Base-by-base conservation (phyloP, 768 basidiomycete species). In the Mycena amicta region DNA sequence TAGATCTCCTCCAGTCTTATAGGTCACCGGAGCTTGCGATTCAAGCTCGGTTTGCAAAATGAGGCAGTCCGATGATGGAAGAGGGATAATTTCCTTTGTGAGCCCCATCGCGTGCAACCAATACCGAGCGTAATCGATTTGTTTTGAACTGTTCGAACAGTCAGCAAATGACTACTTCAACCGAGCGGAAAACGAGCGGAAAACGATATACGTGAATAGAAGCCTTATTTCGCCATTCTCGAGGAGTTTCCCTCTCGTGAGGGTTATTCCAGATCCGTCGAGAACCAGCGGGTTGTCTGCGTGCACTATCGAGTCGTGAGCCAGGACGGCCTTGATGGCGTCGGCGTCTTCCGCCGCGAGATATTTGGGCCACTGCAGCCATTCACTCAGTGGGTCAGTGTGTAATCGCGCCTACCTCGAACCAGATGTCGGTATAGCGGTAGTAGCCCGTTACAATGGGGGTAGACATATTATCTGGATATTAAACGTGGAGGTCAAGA, bases 391-490 rank as follows among this genome's bases (percentile, higher is more conserved):
- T 40, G 50, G 50, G 37, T 22, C 39, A 43, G 39, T 12, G 8
- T 8, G 8, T 8, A 18, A 37, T 3, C n/a, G 29, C 40, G 53
- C 63, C 66, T 63, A 88, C 91, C 88, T 92, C 87, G 56, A 86
- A 93, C 82, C 85, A 88, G 52, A 94, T 87, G 71, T 95, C 92
- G 0, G 91, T 91, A 69, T 89, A 93, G 52, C 93, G 77, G 70
- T 92, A 93, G 67, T 88, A 93, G 15, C 90, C 90, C 57, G 81
- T 86, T 50, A 86, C 71, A 4, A 83, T 77, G 4, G 81, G 75
- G 26, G 72, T 71, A 8, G 43, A 45, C 47, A 65, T 64, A n/a
- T n/a, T n/a, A n/a, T n/a, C n/a, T n/a, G n/a, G n/a, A n/a, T n/a
- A n/a, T n/a, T n/a, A n/a, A n/a, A n/a, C n/a, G n/a, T 22, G 62